A percentile compares a stretch with the other conserved stretches of the same genome.
phyloP scores from a whole-genome alignment of 306 rosid genomes.

The Glycine tomentella region DNA sequence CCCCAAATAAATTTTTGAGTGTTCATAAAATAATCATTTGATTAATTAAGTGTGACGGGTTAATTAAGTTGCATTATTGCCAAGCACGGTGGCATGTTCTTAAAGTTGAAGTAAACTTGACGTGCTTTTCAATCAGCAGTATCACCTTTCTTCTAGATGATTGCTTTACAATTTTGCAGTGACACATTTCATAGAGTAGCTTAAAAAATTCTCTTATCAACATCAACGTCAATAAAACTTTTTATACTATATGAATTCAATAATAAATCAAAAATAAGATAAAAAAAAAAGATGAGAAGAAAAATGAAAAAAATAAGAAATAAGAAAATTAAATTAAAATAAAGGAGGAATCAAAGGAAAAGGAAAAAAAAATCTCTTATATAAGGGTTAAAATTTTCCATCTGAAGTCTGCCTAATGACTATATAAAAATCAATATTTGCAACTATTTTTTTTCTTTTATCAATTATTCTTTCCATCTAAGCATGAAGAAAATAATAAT shows the following conservation, averaged over 20 bases:
- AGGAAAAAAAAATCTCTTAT: too few relatives aligned
- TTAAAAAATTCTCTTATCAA: background rate
- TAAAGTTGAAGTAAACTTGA: background rate
- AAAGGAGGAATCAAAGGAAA: too few relatives aligned
- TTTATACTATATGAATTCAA: too few relatives aligned
- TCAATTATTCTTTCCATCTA: too few relatives aligned
- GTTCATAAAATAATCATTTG: background rate
- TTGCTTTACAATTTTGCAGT: background rate
- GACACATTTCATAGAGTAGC: too few relatives aligned
- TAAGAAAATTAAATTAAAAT: too few relatives aligned
- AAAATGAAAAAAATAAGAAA: too few relatives aligned
- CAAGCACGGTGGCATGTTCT: slow-evolving; percentile 5
- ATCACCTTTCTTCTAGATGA: background rate
- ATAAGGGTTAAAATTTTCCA: background rate
- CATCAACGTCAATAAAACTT: too few relatives aligned
- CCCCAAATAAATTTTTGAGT: background rate
- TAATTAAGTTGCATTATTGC: slow-evolving; percentile 3
- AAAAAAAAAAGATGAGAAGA: too few relatives aligned
- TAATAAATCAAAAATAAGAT: too few relatives aligned
- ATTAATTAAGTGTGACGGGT: background rate
- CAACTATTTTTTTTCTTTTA: background rate
- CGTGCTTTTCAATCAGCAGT: background rate
- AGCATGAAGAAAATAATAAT: too few relatives aligned
- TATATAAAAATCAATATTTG: background rate
- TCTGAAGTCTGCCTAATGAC: background rate